Conservation (phyloP, 352 stramenopile genomes). For the Aphanomyces euteiches region DNA sequence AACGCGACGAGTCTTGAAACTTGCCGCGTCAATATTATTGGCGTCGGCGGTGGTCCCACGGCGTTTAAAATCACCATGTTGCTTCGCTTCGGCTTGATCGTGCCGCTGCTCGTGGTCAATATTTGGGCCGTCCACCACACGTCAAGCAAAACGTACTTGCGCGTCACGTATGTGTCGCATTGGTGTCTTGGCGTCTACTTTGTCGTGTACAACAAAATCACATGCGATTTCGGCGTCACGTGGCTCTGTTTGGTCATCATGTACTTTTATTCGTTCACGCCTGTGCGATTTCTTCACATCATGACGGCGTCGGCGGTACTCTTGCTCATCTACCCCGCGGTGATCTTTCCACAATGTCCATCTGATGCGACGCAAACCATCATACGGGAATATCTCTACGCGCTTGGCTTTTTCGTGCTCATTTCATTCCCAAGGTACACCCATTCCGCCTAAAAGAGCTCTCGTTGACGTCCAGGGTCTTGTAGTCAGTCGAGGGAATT, state of each 20-base stretch:
- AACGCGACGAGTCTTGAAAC: not conserved
- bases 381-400: constrained; percentile 73
- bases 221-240: constrained; percentile 73
- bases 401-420: constrained; percentile 74
- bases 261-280: constrained; percentile 81
- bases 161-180: constrained; percentile 70
- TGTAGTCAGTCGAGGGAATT: constrained; percentile 69
- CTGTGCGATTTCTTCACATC: constrained; percentile 75
- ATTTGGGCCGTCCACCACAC: constrained; percentile 65
- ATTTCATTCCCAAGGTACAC: constrained; percentile 53
- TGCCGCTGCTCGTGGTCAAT: constrained; percentile 58
- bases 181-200: constrained; percentile 57
- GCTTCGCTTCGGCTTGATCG: constrained; percentile 52
- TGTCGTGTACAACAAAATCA: constrained; percentile 79
- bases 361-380: constrained; percentile 37
- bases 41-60: constrained; percentile 34
- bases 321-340: constrained; percentile 61
- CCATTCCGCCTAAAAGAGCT: not conserved
- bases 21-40: constrained; percentile 35
- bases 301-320: constrained; percentile 65
- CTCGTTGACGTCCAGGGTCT: constrained; percentile 17
- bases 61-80: constrained; percentile 66
- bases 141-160: constrained; percentile 54
- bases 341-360: constrained; percentile 61
- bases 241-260: constrained; percentile 81